Evolutionary conservation across 306 rosid genomes (phyloP).

Genomic region (Sesbania bispinosa): DNA sequence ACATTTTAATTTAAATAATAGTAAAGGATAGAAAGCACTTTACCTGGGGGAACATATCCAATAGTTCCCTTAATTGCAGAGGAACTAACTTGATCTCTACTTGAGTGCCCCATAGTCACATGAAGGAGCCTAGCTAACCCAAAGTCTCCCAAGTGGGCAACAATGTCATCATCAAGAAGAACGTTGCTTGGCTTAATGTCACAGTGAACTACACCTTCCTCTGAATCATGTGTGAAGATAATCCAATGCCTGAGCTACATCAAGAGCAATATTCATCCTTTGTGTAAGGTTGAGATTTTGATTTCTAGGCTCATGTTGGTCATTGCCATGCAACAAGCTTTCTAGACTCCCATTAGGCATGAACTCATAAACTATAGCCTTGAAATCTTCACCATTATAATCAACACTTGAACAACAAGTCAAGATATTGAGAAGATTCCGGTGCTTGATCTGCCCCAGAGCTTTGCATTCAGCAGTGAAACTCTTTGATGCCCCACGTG

Average conservation of each 20-base stretch:
- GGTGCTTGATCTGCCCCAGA: slow-evolving; percentile 18
- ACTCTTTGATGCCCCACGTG: slow-evolving; percentile 33
- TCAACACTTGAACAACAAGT: slow-evolving; percentile 35
- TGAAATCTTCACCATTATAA: slow-evolving; percentile 30
- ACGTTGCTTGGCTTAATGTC: slow-evolving; percentile 49
- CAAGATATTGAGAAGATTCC: slow-evolving; percentile 31
- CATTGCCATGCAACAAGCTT: background rate
- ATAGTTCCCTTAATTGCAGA: slow-evolving; percentile 30
- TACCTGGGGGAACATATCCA: slow-evolving; percentile 39
- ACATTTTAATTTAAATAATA: too few relatives aligned
- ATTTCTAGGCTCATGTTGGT: background rate
- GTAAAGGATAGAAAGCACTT: background rate
- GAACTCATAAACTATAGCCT: slow-evolving; percentile 36
- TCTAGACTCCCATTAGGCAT: slow-evolving; percentile 43
- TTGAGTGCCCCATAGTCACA: background rate
- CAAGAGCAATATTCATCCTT: slow-evolving; percentile 31
- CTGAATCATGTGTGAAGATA: slow-evolving; percentile 36
- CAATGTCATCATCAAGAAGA: slow-evolving; percentile 31
- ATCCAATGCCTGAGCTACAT: slow-evolving; percentile 37
- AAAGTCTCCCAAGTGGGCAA: slow-evolving; percentile 35
- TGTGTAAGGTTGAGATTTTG: background rate
- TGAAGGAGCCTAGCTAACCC: slow-evolving; percentile 36
- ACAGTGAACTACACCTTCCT: slow-evolving; percentile 28
- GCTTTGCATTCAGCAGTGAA: slow-evolving; percentile 33
- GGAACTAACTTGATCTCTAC: slow-evolving; percentile 11